These are phyloP conservation scores for Lactifluus piperatus DNA, from an alignment of 768 basidiomycete genomes.

Conservation along the genomic window DNA sequence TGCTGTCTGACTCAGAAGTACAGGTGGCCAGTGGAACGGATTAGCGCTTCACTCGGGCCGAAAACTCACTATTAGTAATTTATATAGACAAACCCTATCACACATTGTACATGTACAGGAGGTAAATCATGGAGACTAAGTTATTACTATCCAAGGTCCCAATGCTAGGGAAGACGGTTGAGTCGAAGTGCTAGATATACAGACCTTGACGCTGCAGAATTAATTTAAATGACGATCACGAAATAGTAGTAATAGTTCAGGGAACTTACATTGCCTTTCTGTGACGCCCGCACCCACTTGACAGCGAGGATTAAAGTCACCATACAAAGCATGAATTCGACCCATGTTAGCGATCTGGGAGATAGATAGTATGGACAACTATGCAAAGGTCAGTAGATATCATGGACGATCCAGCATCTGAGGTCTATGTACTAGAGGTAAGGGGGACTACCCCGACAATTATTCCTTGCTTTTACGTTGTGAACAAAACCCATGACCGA, in stretches of 20 bases:
- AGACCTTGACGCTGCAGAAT: not conserved
- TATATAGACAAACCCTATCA: not conserved
- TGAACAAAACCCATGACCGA: slow-evolving; percentile 61
- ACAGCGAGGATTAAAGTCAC: slow-evolving; percentile 49
- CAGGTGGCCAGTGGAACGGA: not conserved
- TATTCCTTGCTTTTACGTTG: slow-evolving; percentile 18
- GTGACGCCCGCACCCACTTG: slow-evolving; percentile 34
- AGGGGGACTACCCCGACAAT: not conserved
- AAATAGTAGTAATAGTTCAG: not conserved
- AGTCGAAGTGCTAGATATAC: not conserved
- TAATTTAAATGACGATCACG: not conserved
- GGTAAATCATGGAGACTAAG: not conserved
- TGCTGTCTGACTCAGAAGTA: no score
- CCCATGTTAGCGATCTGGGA: slow-evolving; percentile 69
- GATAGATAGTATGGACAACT: slow-evolving; percentile 68
- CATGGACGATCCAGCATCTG: not conserved
- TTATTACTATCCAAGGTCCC: not conserved
- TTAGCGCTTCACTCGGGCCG: not conserved
- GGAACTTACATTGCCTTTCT: slow-evolving; percentile 3
- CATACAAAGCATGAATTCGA: slow-evolving; percentile 55
- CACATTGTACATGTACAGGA: no score
- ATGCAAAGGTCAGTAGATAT: not conserved
- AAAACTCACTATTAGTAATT: no score
- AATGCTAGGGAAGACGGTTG: not conserved
- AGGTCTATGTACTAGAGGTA: not conserved